phyloP scores from a whole-genome alignment of 2,329 filamentous ascomycete genomes.

The Apiospora hydei region DNA sequence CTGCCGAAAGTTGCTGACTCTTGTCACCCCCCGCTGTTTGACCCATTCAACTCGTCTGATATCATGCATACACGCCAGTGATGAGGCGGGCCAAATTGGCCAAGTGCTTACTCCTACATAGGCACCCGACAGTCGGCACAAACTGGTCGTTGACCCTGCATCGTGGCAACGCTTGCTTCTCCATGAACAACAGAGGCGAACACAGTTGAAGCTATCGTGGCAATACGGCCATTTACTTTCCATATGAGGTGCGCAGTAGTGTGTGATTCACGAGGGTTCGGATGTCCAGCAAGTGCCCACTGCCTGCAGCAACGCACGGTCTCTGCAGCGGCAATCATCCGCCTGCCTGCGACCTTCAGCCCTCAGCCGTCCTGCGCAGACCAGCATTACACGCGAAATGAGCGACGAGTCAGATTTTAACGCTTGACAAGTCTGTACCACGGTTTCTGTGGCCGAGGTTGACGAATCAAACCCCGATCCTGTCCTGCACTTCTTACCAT shows the following conservation, averaged over 20 bases:
- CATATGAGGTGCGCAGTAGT: background rate
- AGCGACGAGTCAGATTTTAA: constrained; percentile 19
- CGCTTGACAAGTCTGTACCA: constrained; percentile 1
- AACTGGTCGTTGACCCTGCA: background rate
- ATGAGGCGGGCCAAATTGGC: background rate
- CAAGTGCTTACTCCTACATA: constrained; percentile 13
- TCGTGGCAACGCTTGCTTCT: background rate
- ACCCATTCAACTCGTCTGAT: constrained; percentile 13
- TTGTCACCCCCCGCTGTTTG: background rate
- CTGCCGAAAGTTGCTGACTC: background rate
- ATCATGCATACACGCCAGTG: background rate
- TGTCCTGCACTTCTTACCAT: constrained; percentile 7
- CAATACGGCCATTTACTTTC: background rate
- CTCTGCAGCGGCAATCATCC: constrained; percentile 9
- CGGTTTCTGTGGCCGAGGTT: background rate
- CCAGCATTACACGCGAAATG: background rate
- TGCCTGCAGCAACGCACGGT: background rate
- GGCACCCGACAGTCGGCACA: background rate
- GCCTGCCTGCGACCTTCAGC: background rate
- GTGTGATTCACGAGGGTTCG: background rate
- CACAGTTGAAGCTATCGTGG: background rate
- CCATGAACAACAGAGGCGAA: background rate
- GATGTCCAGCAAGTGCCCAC: background rate
- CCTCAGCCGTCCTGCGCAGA: constrained; percentile 12
- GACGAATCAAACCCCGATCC: background rate